These are phyloP conservation scores for Metschnikowia corniflorae DNA, from an alignment of 805 yeast genomes.

Conservation along the genomic window DNA sequence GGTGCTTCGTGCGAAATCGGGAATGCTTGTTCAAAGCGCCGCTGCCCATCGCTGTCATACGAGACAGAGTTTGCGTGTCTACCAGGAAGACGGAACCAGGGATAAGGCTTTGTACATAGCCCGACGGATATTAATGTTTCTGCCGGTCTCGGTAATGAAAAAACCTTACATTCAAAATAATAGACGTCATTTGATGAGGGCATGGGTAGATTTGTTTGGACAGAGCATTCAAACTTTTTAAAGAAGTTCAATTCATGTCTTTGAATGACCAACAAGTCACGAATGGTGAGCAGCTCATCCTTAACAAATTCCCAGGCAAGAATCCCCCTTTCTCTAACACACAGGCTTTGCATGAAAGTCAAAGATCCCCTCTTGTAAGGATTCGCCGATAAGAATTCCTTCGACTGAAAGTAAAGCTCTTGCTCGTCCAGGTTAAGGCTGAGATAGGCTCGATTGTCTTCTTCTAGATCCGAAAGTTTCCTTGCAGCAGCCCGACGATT, in stretches of 20 bases:
- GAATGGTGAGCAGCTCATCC: slow-evolving; percentile 50
- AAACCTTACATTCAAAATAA: slow-evolving; percentile 85
- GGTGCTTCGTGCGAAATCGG: slow-evolving; percentile 41
- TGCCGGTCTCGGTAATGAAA: slow-evolving; percentile 58
- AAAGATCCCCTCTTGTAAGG: slow-evolving; percentile 42
- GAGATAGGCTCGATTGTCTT: slow-evolving; percentile 18
- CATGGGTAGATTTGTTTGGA: slow-evolving; percentile 79
- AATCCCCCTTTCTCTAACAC: slow-evolving; percentile 84
- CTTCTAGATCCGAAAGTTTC: slow-evolving; percentile 10
- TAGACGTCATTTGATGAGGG: slow-evolving; percentile 81
- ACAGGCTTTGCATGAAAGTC: slow-evolving; percentile 54
- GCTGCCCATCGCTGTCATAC: slow-evolving; percentile 82
- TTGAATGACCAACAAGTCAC: slow-evolving; percentile 58
- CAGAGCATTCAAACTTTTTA: slow-evolving; percentile 59
- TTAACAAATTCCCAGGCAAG: slow-evolving; percentile 85
- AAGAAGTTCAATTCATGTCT: slow-evolving; percentile 58
- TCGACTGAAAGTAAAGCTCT: slow-evolving; percentile 64
- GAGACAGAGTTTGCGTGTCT: slow-evolving; percentile 78
- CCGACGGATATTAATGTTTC: slow-evolving; percentile 69
- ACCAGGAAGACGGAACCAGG: slow-evolving; percentile 91
- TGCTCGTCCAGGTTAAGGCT: slow-evolving; percentile 67
- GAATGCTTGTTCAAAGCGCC: slow-evolving; percentile 80
- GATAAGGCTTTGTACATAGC: slow-evolving; percentile 82
- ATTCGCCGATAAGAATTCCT: slow-evolving; percentile 39
- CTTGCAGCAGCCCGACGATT: slow-evolving; percentile 4